These are phyloP conservation scores for Aristolochia californica DNA, from an alignment of 164 flowering plant species.

Conservation along the genomic window DNA sequence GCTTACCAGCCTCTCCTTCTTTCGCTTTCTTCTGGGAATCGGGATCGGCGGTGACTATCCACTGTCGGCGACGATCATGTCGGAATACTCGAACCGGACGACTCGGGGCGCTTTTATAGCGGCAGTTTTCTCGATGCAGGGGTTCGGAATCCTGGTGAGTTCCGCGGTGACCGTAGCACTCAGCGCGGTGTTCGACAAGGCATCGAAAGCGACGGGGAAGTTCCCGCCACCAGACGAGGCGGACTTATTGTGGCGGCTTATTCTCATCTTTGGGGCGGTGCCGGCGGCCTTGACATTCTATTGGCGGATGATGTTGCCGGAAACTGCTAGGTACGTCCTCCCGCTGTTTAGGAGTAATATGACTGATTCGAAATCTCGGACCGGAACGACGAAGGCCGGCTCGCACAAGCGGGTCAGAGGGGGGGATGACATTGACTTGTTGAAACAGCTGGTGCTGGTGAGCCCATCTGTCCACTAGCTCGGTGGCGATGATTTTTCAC, in stretches of 20 bases:
- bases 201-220: background rate
- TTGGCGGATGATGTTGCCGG: constrained; percentile 69
- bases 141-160: constrained; percentile 37
- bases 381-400: too few species aligned
- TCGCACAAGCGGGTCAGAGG: too few species aligned
- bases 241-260: constrained; percentile 9
- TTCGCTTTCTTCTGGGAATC: constrained; percentile 20
- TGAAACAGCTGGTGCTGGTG: too few species aligned
- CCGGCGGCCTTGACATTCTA: constrained; percentile 45
- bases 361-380: too few species aligned
- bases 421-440: too few species aligned
- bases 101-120: constrained; percentile 24
- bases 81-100: constrained; percentile 19
- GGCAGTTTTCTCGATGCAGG: constrained; percentile 47
- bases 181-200: constrained; percentile 12
- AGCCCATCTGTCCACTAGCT: too few species aligned
- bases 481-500: too few species aligned
- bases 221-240: constrained; percentile 4
- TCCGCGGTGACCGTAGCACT: constrained; percentile 35
- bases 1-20: constrained; percentile 19
- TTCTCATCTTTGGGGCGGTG: constrained; percentile 6
- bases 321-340: constrained; percentile 31
- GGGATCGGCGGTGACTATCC: constrained; percentile 27
- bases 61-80: constrained; percentile 20
- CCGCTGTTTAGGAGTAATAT: too few species aligned